A percentile compares a stretch with the other conserved stretches of the same genome.
phyloP scores from a whole-genome alignment of 2,329 filamentous ascomycete species.

The Aspergillus neotritici region DNA sequence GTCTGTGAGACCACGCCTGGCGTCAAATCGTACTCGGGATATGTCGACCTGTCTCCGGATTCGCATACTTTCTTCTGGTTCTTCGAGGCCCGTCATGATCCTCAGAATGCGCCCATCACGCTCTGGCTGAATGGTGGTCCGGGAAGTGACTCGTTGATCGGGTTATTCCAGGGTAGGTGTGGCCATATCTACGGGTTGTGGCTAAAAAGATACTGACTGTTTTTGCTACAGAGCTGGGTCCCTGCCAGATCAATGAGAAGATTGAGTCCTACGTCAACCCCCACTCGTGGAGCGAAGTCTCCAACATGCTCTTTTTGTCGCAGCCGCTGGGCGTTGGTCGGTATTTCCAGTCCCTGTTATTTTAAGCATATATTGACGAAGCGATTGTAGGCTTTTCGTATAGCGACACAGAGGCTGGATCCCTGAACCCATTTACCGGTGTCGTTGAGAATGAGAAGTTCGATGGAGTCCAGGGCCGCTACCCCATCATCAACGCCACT shows the following conservation, averaged over 20 bases:
- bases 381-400: constrained; percentile 29
- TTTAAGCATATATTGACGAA: neutral
- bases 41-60: constrained; percentile 48
- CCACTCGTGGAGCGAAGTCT: constrained; percentile 55
- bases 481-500: constrained; percentile 46
- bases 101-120: constrained; percentile 39
- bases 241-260: constrained; percentile 42
- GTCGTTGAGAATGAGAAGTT: constrained; percentile 42
- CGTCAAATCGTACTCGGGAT: constrained; percentile 53
- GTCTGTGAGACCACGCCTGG: constrained; percentile 52
- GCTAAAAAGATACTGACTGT: constrained; percentile 10
- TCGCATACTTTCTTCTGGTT: constrained; percentile 53
- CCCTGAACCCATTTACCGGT: constrained; percentile 41
- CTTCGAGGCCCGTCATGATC: constrained; percentile 52
- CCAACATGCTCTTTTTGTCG: constrained; percentile 57
- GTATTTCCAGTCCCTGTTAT: neutral
- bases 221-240: constrained; percentile 33
- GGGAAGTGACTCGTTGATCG: constrained; percentile 39
- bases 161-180: constrained; percentile 35
- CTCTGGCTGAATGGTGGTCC: constrained; percentile 42
- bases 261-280: constrained; percentile 49
- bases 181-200: neutral
- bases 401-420: constrained; percentile 33
- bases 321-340: constrained; percentile 55
- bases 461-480: constrained; percentile 43